Conservation (phyloP, 73 alveolate genomes). For the Blepharisma stoltei region DNA sequence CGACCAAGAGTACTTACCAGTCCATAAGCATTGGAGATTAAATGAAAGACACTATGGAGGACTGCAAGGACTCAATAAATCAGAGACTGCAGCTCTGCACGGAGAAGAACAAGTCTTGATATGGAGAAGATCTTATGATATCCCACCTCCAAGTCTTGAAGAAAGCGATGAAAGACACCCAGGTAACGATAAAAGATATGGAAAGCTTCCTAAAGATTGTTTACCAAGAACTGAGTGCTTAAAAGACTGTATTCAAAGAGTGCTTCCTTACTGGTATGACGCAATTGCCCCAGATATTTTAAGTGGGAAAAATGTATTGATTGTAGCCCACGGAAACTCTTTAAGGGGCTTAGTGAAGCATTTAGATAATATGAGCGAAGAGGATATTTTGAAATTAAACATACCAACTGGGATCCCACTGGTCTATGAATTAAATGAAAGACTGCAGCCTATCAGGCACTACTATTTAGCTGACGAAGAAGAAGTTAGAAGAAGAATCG, state of each 20-base stretch:
- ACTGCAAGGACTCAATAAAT: slow-evolving; percentile 89
- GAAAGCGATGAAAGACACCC: slow-evolving; percentile 77
- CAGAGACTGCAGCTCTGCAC: slow-evolving; percentile 86
- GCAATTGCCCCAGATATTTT: slow-evolving; percentile 71
- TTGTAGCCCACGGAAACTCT: slow-evolving; percentile 98
- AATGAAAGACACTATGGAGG: slow-evolving; percentile 97
- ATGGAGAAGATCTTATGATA: slow-evolving; percentile 80
- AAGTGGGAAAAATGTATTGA: slow-evolving; percentile 90
- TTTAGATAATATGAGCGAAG: slow-evolving; percentile 76
- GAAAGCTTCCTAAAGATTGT: slow-evolving; percentile 71
- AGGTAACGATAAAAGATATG: slow-evolving; percentile 58
- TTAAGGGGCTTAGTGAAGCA: slow-evolving; percentile 90
- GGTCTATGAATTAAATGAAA: slow-evolving; percentile 90
- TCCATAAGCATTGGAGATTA: slow-evolving; percentile 81
- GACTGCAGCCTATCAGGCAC: slow-evolving; percentile 73
- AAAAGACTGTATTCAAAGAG: slow-evolving; percentile 87
- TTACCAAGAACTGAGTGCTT: slow-evolving; percentile 96
- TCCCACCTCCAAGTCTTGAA: slow-evolving; percentile 92
- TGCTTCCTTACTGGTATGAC: slow-evolving; percentile 90
- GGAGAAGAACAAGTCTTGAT: slow-evolving; percentile 58
- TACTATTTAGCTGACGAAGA: slow-evolving; percentile 53
- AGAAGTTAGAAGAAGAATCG: slow-evolving; percentile 69
- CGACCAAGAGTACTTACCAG: slow-evolving; percentile 79
- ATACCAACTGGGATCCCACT: slow-evolving; percentile 93
- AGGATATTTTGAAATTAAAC: slow-evolving; percentile 55